Conservation (phyloP, 108 stramenopile genomes). For the Cyclotella atomus region DNA sequence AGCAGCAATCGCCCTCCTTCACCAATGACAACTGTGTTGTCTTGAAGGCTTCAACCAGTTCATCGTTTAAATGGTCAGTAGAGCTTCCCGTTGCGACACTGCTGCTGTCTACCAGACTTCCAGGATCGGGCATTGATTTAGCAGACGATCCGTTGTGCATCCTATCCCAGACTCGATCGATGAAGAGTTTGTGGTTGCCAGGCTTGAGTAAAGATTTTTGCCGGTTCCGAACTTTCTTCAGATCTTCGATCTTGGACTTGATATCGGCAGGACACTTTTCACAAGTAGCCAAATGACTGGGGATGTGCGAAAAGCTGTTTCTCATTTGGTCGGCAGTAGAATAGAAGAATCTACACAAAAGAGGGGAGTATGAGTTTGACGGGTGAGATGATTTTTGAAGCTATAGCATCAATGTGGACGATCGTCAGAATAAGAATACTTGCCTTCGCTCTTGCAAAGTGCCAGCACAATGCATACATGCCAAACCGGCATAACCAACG, state of each 20-base stretch:
- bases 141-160: slow-evolving; percentile 29
- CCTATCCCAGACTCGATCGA: slow-evolving; percentile 50
- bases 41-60: neutral
- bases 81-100: too few relatives aligned
- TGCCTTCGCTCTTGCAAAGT: slow-evolving; percentile 22
- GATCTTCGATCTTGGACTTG: slow-evolving; percentile 39
- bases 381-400: neutral
- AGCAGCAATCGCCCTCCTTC: slow-evolving; percentile 17
- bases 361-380: neutral
- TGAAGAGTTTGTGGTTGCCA: slow-evolving; percentile 59
- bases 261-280: slow-evolving; percentile 40
- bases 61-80: neutral
- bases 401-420: too few relatives aligned
- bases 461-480: slow-evolving; percentile 49
- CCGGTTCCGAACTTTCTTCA: slow-evolving; percentile 42
- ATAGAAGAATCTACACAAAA: slow-evolving; percentile 55
- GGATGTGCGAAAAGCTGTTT: slow-evolving; percentile 59
- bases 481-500: slow-evolving; percentile 54
- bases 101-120: too few relatives aligned
- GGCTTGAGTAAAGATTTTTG: slow-evolving; percentile 55
- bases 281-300: slow-evolving; percentile 45
- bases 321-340: slow-evolving; percentile 56
- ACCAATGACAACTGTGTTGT: slow-evolving; percentile 8
- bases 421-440: too few relatives aligned
- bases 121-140: neutral